Base-by-base conservation (phyloP, 2,329 filamentous ascomycete species). In the Penicillium sp. region DNA sequence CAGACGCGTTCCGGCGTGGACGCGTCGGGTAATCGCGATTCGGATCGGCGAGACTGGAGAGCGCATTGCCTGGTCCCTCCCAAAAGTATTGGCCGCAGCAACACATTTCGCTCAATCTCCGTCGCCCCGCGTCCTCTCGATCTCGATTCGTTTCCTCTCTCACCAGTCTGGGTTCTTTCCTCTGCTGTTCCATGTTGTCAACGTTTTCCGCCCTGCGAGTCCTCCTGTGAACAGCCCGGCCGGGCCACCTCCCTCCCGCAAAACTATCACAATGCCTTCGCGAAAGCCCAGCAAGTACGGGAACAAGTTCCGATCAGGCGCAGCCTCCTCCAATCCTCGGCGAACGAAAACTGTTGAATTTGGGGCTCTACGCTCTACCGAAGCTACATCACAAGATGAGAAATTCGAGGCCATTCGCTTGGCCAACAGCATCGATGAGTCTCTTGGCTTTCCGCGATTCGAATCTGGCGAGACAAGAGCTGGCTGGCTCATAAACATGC, bases 401-500 rank as follows among this genome's bases (percentile, higher is more conserved):
- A 95, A 91, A 74, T 86, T 91, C 76, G 92, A 99, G 76, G 87
- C 91, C 33, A 88, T 87, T 43, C 86, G 87, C 52, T 84, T 96
- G 48, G 91, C 91, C 28, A 86, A 96, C 76, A 85, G 82, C 67
- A 97, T 99, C 71, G 95, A 99, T 78, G 94, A 97, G 78, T 83
- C 84, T 58, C 94, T 97, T 87, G 95, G 94, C 49, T 99, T 99
- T 73, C 83, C 87, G 29, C 89, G 93, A 47, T 97, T 92, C 71
- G 95, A 99, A 61, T 87, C 90, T 28, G 94, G 91, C 44, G 86
- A 89, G 70, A 91, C 88, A 76, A 89, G 87, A 70, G 84, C 89
- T 46, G 92, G 95, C 60, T 99, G 94, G 94, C 84, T 99, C 3
- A 91, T 93, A 65, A 99, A 97, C 70, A 90, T 97, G 78, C 91